Conservation (phyloP, 192 early-diverging fungal species). For the Gamsiella multidivaricata region DNA sequence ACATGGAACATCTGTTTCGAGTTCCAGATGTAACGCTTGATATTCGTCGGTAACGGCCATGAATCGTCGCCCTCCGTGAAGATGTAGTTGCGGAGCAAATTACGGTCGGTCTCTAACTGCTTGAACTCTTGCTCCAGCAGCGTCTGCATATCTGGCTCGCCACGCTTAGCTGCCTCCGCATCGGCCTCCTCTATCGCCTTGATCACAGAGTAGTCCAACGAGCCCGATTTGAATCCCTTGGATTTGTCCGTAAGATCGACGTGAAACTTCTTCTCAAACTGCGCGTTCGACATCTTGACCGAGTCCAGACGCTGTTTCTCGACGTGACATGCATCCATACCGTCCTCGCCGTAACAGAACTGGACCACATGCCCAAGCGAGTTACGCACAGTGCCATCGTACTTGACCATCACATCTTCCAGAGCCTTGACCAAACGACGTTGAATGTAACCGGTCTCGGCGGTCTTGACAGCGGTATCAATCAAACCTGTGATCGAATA, state of each 20-base stretch:
- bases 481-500: conserved; percentile 79
- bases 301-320: conserved; percentile 84
- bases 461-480: conserved; percentile 99
- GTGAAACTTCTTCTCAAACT: conserved; percentile 84
- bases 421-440: conserved; percentile 97
- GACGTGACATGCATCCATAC: conserved; percentile 93
- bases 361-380: conserved; percentile 93
- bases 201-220: conserved; percentile 77
- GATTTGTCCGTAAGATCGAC: conserved; percentile 80
- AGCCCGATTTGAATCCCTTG: conserved; percentile 73
- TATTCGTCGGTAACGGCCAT: conserved; percentile 93
- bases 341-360: conserved; percentile 98
- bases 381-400: conserved; percentile 97
- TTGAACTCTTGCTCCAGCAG: conserved; percentile 85
- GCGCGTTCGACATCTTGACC: conserved; percentile 72
- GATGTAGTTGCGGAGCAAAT: conserved; percentile 79
- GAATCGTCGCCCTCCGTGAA: conserved; percentile 77
- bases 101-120: conserved; percentile 82
- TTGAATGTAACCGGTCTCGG: conserved; percentile 99
- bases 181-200: conserved; percentile 83
- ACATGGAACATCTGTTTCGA: conserved; percentile 91
- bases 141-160: conserved; percentile 35
- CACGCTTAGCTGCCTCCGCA: conserved; percentile 36
- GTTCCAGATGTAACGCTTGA: conserved; percentile 89
- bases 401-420: conserved; percentile 98